Evolutionary conservation across 2,329 filamentous ascomycete species (phyloP), one percentile per base, ranked within the genome.

Genomic region (Fusarium sp.): DNA sequence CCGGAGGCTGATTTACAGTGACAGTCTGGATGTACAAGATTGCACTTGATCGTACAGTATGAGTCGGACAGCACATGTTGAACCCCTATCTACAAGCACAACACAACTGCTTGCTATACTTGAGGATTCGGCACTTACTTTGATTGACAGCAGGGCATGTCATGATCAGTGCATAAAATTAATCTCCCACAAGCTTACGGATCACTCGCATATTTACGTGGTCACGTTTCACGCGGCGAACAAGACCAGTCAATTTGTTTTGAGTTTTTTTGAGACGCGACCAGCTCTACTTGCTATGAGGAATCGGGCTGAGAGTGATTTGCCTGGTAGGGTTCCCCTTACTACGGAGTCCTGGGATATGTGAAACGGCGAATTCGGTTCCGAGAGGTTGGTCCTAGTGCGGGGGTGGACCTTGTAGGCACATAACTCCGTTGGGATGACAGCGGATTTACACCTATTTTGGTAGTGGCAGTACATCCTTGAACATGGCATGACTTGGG

Each of bases 351-450:
- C 54, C 56, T 48, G 51, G 51, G 45, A 56, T 29, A 66, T 55
- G 46, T 61, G 67, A 69, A 74, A 66, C 64, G 40, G 54, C 45
- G 37, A 66, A 48, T 44, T 73, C 64, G 65, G 73, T 74, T 65
- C 73, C 73, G 70, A 66, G 66, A 64, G 69, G 56, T 65, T 70
- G 73, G 73, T 73, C 73, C 53, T 56, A 65, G 53, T 74, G 73
- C 67, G 71, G 73, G 73, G 73, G 70, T 75, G 65, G 67, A 74
- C 73, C 73, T 71, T 70, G 70, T 61, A 66, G 37, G 30, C 55
- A 61, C 55, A 61, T 34, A 32, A 41, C 22, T 25, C 32, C 13
- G 53, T 65, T 41, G 49, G 49, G 69, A 70, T 73, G 73, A 70
- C 55, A 75, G 61, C 56, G 37, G 40, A 62, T 51, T 67, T 49